Evolutionary conservation across 306 rosid species (phyloP).

Genomic region (Ochetophila trinervis): DNA sequence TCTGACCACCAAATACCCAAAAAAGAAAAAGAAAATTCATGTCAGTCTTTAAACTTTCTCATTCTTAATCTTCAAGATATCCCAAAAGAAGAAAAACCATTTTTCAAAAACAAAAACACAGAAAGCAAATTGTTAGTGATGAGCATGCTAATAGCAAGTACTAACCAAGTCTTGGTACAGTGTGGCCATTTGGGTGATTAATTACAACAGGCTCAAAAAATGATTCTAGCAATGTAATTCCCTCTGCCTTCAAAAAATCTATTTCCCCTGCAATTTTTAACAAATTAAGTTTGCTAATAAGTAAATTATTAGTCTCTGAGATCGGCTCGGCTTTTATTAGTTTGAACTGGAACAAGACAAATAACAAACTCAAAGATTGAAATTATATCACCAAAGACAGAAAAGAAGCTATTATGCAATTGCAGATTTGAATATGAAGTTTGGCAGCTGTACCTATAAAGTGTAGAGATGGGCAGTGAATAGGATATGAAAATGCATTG

Average conservation of each 20-base stretch:
- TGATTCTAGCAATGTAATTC: constrained; percentile 32
- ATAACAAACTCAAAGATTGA: too few species aligned
- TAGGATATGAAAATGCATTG: constrained; percentile 39
- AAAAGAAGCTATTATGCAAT: too few species aligned
- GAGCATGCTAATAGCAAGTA: not conserved
- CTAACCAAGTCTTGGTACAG: constrained; percentile 46
- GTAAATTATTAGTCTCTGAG: too few species aligned
- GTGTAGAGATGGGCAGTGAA: constrained; percentile 41
- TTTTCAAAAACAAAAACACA: not conserved
- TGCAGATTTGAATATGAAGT: too few species aligned
- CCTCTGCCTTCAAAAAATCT: constrained; percentile 43
- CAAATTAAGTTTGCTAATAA: too few species aligned
- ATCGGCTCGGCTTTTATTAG: too few species aligned
- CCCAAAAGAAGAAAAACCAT: not conserved
- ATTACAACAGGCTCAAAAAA: constrained; percentile 45
- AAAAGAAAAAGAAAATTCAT: not conserved
- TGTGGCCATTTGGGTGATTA: constrained; percentile 48
- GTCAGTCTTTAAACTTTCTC: not conserved
- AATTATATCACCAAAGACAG: too few species aligned
- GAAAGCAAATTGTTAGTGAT: not conserved
- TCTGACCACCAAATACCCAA: constrained; percentile 21
- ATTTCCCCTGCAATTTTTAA: constrained; percentile 30
- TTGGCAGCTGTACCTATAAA: constrained; percentile 32
- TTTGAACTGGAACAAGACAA: too few species aligned
- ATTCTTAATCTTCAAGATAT: not conserved